Evolutionary conservation across 129 eudicot genomes (phyloP).

Genomic region (Oenanthe sinensis): DNA sequence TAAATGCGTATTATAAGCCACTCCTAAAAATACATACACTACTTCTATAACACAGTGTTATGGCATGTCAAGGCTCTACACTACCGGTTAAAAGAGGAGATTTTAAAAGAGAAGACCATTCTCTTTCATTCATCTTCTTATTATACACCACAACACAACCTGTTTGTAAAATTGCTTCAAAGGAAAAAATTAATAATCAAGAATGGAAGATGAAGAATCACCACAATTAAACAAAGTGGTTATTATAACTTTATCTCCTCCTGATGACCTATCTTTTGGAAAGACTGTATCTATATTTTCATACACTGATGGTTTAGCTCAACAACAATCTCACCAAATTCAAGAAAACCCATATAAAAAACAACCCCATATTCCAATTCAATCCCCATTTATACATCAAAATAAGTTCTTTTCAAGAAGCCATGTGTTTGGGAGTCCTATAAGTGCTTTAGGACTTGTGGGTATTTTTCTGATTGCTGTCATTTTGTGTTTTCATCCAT

Average conservation of each 20-base stretch:
- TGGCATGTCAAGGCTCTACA: not conserved
- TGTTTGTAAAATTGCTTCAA: not conserved
- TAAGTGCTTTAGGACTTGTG: conserved; percentile 22
- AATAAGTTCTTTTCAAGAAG: conserved; percentile 12
- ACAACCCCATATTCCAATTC: conserved; percentile 21
- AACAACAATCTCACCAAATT: no score
- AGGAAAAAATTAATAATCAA: not conserved
- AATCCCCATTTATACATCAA: conserved; percentile 10
- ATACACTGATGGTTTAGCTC: conserved; percentile 23
- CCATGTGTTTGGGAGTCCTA: conserved; percentile 16
- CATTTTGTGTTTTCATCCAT: conserved; percentile 23
- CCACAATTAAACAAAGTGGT: conserved; percentile 43
- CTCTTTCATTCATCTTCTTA: not conserved
- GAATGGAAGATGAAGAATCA: conserved; percentile 36
- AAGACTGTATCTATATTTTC: conserved; percentile 65
- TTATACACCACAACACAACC: no score
- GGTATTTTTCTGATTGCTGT: conserved; percentile 35
- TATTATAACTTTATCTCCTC: conserved; percentile 58
- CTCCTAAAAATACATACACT: not conserved
- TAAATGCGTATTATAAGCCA: no score
- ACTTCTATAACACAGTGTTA: not conserved
- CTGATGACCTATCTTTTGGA: conserved; percentile 61
- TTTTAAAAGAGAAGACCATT: not conserved
- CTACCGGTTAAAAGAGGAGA: not conserved
- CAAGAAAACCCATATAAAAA: not conserved